A percentile compares a stretch with the other conserved stretches of the same genome.
Conservation (phyloP, 805 yeast genomes). For the Schwanniomyces occidentalis region DNA sequence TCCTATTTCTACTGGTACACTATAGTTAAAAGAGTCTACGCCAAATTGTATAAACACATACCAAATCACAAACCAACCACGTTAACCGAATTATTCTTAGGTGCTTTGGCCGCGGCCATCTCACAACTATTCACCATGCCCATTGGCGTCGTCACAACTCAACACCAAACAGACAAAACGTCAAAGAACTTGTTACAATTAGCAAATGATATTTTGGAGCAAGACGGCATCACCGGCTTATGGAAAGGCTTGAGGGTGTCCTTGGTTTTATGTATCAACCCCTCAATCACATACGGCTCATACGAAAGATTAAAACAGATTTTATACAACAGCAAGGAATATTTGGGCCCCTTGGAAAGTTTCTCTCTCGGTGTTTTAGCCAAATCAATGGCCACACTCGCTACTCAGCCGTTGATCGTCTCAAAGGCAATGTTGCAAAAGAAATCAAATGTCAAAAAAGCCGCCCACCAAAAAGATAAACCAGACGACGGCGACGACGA, state of each 20-base stretch:
- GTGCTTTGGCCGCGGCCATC: constrained; percentile 79
- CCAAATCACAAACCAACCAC: constrained; percentile 50
- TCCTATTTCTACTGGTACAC: constrained; percentile 89
- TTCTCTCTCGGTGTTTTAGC: constrained; percentile 77
- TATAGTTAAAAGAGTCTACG: constrained; percentile 58
- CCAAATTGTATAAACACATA: constrained; percentile 33
- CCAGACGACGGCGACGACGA: constrained; percentile 33
- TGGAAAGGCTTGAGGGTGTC: constrained; percentile 87
- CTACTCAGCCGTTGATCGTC: constrained; percentile 83
- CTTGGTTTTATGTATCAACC: constrained; percentile 74
- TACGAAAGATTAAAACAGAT: constrained; percentile 64
- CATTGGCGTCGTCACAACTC: constrained; percentile 69
- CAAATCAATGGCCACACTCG: constrained; percentile 74
- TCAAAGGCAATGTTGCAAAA: constrained; percentile 80
- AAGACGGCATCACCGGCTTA: constrained; percentile 69
- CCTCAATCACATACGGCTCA: constrained; percentile 83
- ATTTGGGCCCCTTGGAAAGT: constrained; percentile 61
- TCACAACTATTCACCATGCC: constrained; percentile 82
- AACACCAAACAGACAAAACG: constrained; percentile 53
- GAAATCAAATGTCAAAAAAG: constrained; percentile 29
- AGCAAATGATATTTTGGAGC: constrained; percentile 50
- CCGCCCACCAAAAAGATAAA: constrained; percentile 19
- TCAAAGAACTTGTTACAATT: constrained; percentile 33
- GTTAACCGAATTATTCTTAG: constrained; percentile 66
- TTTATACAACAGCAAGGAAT: constrained; percentile 42